phyloP scores from a whole-genome alignment of 768 basidiomycete species.

The Boletus patriciae region DNA sequence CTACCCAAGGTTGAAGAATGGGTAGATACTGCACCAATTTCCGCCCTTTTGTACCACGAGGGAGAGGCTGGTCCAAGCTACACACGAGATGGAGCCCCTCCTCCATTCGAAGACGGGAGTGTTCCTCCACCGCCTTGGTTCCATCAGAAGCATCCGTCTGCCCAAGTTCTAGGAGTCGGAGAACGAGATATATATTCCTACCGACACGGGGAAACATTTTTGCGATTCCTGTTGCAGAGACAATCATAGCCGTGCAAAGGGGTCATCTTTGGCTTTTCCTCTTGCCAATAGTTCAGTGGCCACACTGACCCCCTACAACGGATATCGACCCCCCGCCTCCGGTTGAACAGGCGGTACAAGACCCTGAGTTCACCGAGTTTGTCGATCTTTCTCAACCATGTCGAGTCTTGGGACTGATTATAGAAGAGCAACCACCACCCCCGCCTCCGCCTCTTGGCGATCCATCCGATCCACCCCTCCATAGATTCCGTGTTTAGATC shows the following conservation, averaged over 20 bases:
- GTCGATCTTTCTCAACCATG: slow-evolving; percentile 57
- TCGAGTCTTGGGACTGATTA: slow-evolving; percentile 57
- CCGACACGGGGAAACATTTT: slow-evolving; percentile 37
- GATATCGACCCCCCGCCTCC: slow-evolving; percentile 68
- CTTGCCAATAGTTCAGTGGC: slow-evolving; percentile 78
- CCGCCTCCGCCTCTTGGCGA: slow-evolving; percentile 85
- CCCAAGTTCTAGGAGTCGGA: slow-evolving; percentile 84
- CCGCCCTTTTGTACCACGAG: slow-evolving; percentile 65
- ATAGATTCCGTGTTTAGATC: slow-evolving; percentile 77
- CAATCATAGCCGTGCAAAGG: slow-evolving; percentile 70
- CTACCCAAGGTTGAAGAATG: slow-evolving; percentile 74
- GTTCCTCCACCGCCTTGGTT: slow-evolving; percentile 67
- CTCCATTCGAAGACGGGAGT: slow-evolving; percentile 83
- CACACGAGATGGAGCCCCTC: slow-evolving; percentile 62
- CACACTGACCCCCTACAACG: slow-evolving; percentile 68
- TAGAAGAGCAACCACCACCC: slow-evolving; percentile 62
- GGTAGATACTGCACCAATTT: slow-evolving; percentile 56
- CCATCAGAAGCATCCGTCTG: slow-evolving; percentile 56
- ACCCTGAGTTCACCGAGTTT: slow-evolving; percentile 68
- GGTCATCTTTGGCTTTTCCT: slow-evolving; percentile 67
- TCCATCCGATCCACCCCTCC: slow-evolving; percentile 84
- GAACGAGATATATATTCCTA: slow-evolving; percentile 67
- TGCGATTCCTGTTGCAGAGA: slow-evolving; percentile 34
- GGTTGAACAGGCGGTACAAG: slow-evolving; percentile 70
- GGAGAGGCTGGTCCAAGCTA: slow-evolving; percentile 78